Evolutionary conservation across 495 filamentous ascomycete genomes (phyloP).

Genomic region (Penicillium alfredii): DNA sequence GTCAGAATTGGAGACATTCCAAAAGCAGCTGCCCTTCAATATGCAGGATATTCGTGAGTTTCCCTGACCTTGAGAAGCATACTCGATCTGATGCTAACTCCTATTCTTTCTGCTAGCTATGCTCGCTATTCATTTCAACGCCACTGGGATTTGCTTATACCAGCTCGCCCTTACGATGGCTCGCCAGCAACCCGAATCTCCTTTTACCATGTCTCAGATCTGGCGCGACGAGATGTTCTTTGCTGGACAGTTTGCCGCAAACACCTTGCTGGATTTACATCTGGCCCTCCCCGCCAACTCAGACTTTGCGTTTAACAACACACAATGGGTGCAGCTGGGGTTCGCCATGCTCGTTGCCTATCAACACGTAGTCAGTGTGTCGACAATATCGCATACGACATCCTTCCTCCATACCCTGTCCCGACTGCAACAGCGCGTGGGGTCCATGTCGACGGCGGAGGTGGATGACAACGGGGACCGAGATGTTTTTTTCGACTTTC

Average conservation of each 20-base stretch:
- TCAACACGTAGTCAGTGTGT: constrained; percentile 5
- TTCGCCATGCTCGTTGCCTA: constrained; percentile 18
- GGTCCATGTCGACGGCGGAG: constrained; percentile 10
- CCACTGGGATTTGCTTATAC: constrained; percentile 18
- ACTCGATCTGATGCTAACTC: too few relatives aligned
- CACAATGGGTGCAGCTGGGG: constrained; percentile 22
- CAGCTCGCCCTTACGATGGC: constrained; percentile 14
- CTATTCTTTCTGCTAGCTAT: constrained; percentile 12
- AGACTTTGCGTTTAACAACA: constrained; percentile 19
- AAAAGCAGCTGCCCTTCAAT: constrained; percentile 9
- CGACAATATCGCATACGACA: neutral
- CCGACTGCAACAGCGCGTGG: constrained; percentile 10
- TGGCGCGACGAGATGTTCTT: constrained; percentile 5
- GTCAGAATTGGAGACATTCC: constrained; percentile 17
- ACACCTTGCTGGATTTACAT: constrained; percentile 10
- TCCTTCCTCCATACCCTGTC: constrained; percentile 8
- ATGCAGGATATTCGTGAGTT: constrained; percentile 15
- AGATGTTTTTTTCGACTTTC: constrained; percentile 13
- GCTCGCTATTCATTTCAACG: constrained; percentile 18
- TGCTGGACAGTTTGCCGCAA: constrained; percentile 9
- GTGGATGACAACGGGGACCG: constrained; percentile 15
- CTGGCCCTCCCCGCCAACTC: constrained; percentile 10
- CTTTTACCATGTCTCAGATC: neutral
- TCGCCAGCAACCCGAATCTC: neutral
- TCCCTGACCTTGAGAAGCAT: too few relatives aligned